Evolutionary conservation across 2,329 filamentous ascomycete genomes (phyloP), one percentile per base, ranked within the genome.

Genomic region (Penicillium verrucosum): DNA sequence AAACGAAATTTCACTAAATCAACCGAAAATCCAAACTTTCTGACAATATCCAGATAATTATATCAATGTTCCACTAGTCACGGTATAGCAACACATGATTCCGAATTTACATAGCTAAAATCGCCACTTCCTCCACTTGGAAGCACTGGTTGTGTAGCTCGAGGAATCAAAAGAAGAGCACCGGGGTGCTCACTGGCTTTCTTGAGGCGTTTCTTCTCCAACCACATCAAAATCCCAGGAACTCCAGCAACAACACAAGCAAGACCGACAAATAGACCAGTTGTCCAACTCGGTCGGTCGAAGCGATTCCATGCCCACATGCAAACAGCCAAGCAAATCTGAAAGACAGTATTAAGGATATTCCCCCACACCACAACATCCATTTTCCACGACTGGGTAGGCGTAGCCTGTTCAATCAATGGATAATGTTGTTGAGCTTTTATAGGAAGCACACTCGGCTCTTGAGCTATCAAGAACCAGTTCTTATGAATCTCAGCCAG

Each of bases 281-380:
- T 92, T 11, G 86, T 83, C 90, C 90, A 95, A 23, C 83, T 82
- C 0, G 91, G 90, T n/a, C 91, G 80, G 23, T 88, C 76, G 66
- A 86, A 87, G 23, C 89, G 79, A 68, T 90, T 89, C 73, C 89
- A 79, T 2, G 84, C 86, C 89, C 89, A 95, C 91, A 96, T 95
- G 75, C 91, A 89, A 3, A 83, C 87, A 9, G 85, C 88, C 2
- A 96, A 80, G 18, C 85, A 81, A 38, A 81, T 81, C 72, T 96
- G 92, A 43, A 94, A 81, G 53, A 92, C 81, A 0, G 90, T 94
- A 68, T 96, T 95, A 77, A 79, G 81, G 3, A 91, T 81, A 75
- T 91, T 92, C 64, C 87, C 81, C 87, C 88, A 92, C 36, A 95
- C 80, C 34, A 93, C 85, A 55, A 88, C 85, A 63, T 94, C 89